Base-by-base conservation (phyloP, 352 stramenopile genomes). In the Pythium volutum region DNA sequence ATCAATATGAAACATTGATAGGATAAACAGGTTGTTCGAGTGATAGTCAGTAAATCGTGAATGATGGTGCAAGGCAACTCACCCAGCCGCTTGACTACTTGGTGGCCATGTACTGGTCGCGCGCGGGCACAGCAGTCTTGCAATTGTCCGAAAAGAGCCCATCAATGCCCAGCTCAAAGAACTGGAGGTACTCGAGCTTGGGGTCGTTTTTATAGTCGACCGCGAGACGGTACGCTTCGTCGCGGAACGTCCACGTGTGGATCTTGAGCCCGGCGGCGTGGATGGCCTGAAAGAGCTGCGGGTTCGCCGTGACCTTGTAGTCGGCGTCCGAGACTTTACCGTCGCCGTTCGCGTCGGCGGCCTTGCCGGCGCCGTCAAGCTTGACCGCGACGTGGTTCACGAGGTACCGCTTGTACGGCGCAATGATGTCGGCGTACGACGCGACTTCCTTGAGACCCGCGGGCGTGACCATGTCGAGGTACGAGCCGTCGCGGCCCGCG, bases 321-420 rank as follows among this genome's bases (percentile, higher is more conserved):
- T 91, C 81, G 7, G 76, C 77, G 56, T 91, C 82, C 20, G 62
- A 74, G 34, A 88, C 52, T 33, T 73, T 49, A 27, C 74, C 78
- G 63, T 95, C 81, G 25, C 79, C 83, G 62, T 90, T 89, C 29
- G 62, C 74, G 55, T 92, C 80, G 34, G 75, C 72, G 14, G 73
- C 67, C 34, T 67, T 79, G 46, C 73, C 81, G 14, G 67, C 31
- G 14, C 85, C 70, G 38, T 66, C 55, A 25, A 83, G 55, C 58
- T 87, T 64, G 20, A 71, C 63, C 4, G 77, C 69, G 14, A 84
- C 58, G 8, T 73, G 64, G 47, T 84, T 77, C 18, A 91, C 66
- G 39, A 97, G 47, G 51, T 91, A 84, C 62, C 84, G 83, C 68
- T 97, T 97, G 69, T 85, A 91, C 14, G 80, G 81, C 41, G 85